Percentiles rank a stretch among this genome's conserved stretches.
phyloP scores from a whole-genome alignment of 345 rosid genomes.

The Hevea brasiliensis region DNA sequence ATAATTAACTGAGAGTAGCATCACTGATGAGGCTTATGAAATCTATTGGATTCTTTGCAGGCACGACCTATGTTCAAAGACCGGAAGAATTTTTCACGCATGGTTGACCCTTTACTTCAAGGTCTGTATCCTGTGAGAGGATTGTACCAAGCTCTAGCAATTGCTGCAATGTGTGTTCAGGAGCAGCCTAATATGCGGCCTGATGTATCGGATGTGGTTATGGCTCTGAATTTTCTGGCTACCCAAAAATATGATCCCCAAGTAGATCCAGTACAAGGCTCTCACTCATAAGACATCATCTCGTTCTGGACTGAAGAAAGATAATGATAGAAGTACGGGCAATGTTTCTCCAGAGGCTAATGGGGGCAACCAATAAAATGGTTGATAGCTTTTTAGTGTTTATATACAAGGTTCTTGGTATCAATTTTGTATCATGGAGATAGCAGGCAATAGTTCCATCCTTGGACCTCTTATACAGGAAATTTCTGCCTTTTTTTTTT shows the following conservation, averaged over 20 bases:
- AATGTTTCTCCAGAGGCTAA: conserved; percentile 3
- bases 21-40: not conserved
- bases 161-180: conserved; percentile 51
- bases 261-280: not conserved
- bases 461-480: conserved; percentile 17
- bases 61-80: conserved; percentile 50
- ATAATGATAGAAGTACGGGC: conserved; percentile 10
- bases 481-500: conserved; percentile 6
- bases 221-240: conserved; percentile 43
- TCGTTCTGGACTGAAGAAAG: conserved; percentile 4
- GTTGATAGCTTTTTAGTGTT: conserved; percentile 11
- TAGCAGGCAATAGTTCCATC: conserved; percentile 26
- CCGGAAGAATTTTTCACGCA: conserved; percentile 34
- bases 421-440: conserved; percentile 37
- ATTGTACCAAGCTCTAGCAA: conserved; percentile 49
- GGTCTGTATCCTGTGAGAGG: conserved; percentile 42
- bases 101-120: conserved; percentile 43
- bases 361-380: not conserved
- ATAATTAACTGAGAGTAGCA: not conserved
- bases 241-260: conserved; percentile 30
- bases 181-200: conserved; percentile 50
- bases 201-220: conserved; percentile 38
- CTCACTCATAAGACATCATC: conserved; percentile 6
- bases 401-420: conserved; percentile 22
- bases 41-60: conserved; percentile 23